These are phyloP conservation scores for Lupinus albus DNA, from an alignment of 306 rosid species.

Conservation along the genomic window DNA sequence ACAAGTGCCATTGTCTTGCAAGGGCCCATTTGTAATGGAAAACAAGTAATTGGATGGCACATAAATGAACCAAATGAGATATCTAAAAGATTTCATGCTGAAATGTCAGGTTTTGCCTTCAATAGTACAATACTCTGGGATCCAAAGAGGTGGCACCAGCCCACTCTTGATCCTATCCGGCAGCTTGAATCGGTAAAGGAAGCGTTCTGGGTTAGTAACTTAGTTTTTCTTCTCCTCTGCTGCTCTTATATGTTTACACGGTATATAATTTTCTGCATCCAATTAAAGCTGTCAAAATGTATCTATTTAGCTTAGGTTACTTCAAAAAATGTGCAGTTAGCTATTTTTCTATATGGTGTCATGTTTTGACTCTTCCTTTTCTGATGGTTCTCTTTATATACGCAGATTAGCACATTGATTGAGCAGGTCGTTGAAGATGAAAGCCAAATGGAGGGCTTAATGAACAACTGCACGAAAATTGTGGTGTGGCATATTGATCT, in stretches of 20 bases:
- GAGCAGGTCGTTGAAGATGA: constrained; percentile 89
- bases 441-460: constrained; percentile 86
- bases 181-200: constrained; percentile 65
- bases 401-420: constrained; percentile 79
- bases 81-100: constrained; percentile 69
- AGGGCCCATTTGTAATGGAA: constrained; percentile 87
- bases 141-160: constrained; percentile 69
- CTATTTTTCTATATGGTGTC: background rate
- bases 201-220: constrained; percentile 62
- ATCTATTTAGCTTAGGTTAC: background rate
- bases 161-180: constrained; percentile 69
- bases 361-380: background rate
- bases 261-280: constrained; percentile 8
- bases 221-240: constrained; percentile 28
- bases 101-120: constrained; percentile 84
- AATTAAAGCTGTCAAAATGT: constrained; percentile 22
- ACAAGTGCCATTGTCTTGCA: constrained; percentile 50
- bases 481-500: constrained; percentile 76
- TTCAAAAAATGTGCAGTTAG: too few relatives aligned
- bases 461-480: constrained; percentile 63
- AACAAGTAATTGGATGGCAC: constrained; percentile 86
- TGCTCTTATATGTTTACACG: constrained; percentile 4
- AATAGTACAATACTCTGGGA: constrained; percentile 49
- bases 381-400: constrained; percentile 4
- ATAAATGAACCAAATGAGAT: constrained; percentile 50